Base-by-base conservation (phyloP, 2,329 filamentous ascomycete species). In the Cladosporium halotolerans region DNA sequence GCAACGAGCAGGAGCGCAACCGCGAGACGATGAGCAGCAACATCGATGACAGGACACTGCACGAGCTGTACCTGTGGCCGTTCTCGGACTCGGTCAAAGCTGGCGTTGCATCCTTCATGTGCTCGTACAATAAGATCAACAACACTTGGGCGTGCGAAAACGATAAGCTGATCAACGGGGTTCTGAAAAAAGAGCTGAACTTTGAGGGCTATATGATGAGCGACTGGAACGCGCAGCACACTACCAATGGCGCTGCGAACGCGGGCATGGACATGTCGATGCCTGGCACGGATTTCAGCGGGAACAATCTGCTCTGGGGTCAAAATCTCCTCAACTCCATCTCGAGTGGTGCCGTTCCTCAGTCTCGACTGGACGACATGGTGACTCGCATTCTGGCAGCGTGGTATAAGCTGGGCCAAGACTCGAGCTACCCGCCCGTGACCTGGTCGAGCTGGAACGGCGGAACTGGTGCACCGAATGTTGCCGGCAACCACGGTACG, bases 181-280 rank as follows among this genome's bases (percentile, higher is more conserved):
- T 88, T 3, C 70, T 88, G 10, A 89, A 88, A 61, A 82, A 84
- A 38, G 85, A 89, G 68, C 74, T 88, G 39, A 83, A 82, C 0
- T 88, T 88, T 57, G 83, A 86, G 59, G 85, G 85, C 63, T 83
- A 70, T 60, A 79, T 87, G 33, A 81, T 86, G 75, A 58, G 52
- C 11, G 85, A 88, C 65, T 88, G 85, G 83, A 67, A 79, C 31
- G 80, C 79, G 0, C 81, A 85, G 52, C 74, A 81, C 51, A 75
- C 78, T 0, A 81, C 81, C 1, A 79, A 84, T 0, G 76, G 73
- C 0, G 81, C 79, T 16, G 79, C 81, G 0, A 69, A 84, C 38
- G 75, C 79, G 18, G 83, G 83, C 0, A 69, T 86, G 2, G 83
- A 86, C 57, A 83, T 87, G 79, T 73, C 77, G 1, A 86, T 86